These are phyloP conservation scores for Cordyceps cateniannulata DNA, from an alignment of 2,329 filamentous ascomycete species.

Conservation along the genomic window DNA sequence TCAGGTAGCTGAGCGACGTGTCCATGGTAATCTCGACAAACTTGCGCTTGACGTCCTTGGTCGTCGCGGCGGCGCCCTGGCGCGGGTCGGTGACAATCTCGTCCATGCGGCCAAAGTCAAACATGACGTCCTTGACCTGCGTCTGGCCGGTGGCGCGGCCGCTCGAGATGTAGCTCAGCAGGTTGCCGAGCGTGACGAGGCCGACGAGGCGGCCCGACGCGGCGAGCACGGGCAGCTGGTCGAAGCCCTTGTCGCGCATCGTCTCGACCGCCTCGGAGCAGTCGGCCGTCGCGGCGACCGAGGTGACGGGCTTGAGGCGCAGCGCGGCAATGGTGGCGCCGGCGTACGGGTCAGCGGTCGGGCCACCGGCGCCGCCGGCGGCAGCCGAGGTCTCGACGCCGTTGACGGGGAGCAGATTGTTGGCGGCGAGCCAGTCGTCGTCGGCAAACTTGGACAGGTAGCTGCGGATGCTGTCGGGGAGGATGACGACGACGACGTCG, in stretches of 20 bases:
- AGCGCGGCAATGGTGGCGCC: slow-evolving; percentile 76
- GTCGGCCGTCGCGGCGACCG: slow-evolving; percentile 61
- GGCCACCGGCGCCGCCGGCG: slow-evolving; percentile 29
- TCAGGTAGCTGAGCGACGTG: slow-evolving; percentile 75
- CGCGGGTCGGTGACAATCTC: slow-evolving; percentile 88
- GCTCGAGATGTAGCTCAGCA: slow-evolving; percentile 82
- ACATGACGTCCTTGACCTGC: slow-evolving; percentile 86
- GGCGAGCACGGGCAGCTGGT: slow-evolving; percentile 87
- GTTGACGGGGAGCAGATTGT: slow-evolving; percentile 71
- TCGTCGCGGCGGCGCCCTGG: slow-evolving; percentile 44
- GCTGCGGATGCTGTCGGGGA: slow-evolving; percentile 94
- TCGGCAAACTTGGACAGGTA: slow-evolving; percentile 98
- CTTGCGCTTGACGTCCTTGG: slow-evolving; percentile 48
- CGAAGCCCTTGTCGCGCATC: slow-evolving; percentile 97
- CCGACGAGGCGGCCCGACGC: slow-evolving; percentile 72
- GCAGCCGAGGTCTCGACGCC: slow-evolving; percentile 39
- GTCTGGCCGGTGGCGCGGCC: slow-evolving; percentile 70
- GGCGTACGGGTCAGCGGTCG: slow-evolving; percentile 60
- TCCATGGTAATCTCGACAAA: slow-evolving; percentile 94
- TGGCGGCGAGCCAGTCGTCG: slow-evolving; percentile 97
- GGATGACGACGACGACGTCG: slow-evolving; percentile 82
- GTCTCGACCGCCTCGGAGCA: slow-evolving; percentile 91
- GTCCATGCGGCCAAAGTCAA: slow-evolving; percentile 81
- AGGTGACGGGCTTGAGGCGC: slow-evolving; percentile 88
- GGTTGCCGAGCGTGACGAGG: slow-evolving; percentile 88